phyloP scores from a whole-genome alignment of 352 stramenopile genomes.

The Elongisporangium anandrum region DNA sequence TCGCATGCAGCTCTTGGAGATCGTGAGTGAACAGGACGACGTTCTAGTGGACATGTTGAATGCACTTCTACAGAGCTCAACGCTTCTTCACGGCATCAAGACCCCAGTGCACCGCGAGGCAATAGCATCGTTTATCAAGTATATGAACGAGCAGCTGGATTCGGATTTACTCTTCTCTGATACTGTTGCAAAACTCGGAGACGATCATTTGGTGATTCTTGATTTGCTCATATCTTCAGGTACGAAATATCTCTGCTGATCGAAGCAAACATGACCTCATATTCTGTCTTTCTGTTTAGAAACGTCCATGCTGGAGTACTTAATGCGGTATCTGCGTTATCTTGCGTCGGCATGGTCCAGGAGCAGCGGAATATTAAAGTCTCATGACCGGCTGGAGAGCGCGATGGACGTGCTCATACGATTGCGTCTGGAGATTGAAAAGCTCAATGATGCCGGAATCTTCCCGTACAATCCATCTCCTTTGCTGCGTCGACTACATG shows the following conservation, averaged over 20 bases:
- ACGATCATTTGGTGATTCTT: slow-evolving; percentile 65
- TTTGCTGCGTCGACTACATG: slow-evolving; percentile 41
- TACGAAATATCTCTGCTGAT: too few species aligned
- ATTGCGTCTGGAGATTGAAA: slow-evolving; percentile 55
- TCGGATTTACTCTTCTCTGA: slow-evolving; percentile 58
- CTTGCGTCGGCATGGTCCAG: slow-evolving; percentile 22
- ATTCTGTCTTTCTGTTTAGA: slow-evolving; percentile 43
- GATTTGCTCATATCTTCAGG: slow-evolving; percentile 69
- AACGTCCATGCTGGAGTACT: slow-evolving; percentile 62
- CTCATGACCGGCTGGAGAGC: slow-evolving; percentile 16
- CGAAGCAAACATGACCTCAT: too few species aligned
- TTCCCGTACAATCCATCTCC: slow-evolving; percentile 53
- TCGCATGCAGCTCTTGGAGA: slow-evolving; percentile 29
- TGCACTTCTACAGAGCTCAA: slow-evolving; percentile 25
- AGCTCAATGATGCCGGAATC: slow-evolving; percentile 27
- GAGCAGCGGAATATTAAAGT: slow-evolving; percentile 18
- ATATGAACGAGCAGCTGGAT: slow-evolving; percentile 29
- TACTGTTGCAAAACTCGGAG: slow-evolving; percentile 33
- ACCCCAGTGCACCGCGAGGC: background rate
- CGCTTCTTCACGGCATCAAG: slow-evolving; percentile 1
- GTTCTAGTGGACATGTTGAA: slow-evolving; percentile 61
- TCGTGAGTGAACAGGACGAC: slow-evolving; percentile 69
- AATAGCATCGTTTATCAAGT: slow-evolving; percentile 5
- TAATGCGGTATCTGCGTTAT: slow-evolving; percentile 46
- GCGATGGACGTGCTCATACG: slow-evolving; percentile 59